These are phyloP conservation scores for Clarkia xantiana DNA, from an alignment of 345 rosid genomes.

Conservation along the genomic window DNA sequence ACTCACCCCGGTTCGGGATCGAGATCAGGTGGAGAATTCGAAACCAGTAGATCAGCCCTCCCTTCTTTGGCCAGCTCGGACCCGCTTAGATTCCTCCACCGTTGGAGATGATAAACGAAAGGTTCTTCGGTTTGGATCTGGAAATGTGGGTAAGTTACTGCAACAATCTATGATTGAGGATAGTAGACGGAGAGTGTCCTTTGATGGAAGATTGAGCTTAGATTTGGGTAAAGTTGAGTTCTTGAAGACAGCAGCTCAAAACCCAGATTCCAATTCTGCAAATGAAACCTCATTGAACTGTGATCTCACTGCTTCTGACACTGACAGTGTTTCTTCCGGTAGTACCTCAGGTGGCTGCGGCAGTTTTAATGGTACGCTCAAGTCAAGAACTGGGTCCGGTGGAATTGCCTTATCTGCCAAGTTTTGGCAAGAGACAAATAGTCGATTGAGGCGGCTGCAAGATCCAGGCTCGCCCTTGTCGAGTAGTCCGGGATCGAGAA, in stretches of 20 bases:
- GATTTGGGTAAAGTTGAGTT: conserved; percentile 29
- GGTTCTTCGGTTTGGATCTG: conserved; percentile 51
- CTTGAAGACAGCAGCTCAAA: conserved; percentile 19
- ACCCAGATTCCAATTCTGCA: conserved; percentile 24
- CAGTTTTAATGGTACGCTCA: conserved; percentile 20
- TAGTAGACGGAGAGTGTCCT: conserved; percentile 28
- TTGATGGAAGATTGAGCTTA: conserved; percentile 39
- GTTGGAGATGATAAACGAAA: conserved; percentile 18
- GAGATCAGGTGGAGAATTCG: conserved; percentile 66
- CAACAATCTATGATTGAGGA: conserved; percentile 50
- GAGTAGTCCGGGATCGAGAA: conserved; percentile 46
- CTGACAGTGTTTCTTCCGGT: conserved; percentile 74
- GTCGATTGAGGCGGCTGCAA: conserved; percentile 71
- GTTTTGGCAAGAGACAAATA: conserved; percentile 95
- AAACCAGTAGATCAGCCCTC: conserved; percentile 42
- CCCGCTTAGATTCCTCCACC: conserved; percentile 30
- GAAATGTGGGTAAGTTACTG: conserved; percentile 31
- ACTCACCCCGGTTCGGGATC: conserved; percentile 25
- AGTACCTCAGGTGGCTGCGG: conserved; percentile 50
- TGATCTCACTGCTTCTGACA: conserved; percentile 51
- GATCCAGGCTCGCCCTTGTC: conserved; percentile 71
- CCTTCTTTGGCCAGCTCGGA: conserved; percentile 66
- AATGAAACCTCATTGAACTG: conserved; percentile 28
- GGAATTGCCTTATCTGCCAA: conserved; percentile 44
- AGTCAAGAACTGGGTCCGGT: conserved; percentile 29